Base-by-base conservation (phyloP, 2,329 filamentous ascomycete genomes). In the Chaetoscypha palmicola region DNA sequence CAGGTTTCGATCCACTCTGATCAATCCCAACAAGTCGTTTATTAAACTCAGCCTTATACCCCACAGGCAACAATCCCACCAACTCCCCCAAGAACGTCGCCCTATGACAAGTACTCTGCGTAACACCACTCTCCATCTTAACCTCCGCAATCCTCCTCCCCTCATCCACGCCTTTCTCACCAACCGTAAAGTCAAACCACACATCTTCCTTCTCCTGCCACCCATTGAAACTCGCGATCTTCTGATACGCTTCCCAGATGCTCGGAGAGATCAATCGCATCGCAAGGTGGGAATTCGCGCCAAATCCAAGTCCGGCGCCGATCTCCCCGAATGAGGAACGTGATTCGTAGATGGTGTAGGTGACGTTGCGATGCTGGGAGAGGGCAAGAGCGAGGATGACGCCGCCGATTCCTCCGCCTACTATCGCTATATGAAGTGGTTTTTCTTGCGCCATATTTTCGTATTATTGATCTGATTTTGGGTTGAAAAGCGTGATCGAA, bases 71-170 rank as follows among this genome's bases (percentile, higher is more conserved):
- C 2, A 65, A 37, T 24, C 64, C 58, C 9, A 69, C 57, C 12
- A 72, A 46, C 23, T 65, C 59, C 19, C 67, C 63, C 9, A 71
- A 52, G 41, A 68, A 70, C 31, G 65, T 56, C 5, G 65, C 66
- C 4, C 68, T 60, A 47, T 66, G 63, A 14, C 17, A 33, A 16
- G 38, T 41, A 28, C 45, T 47, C 44, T 14, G 37, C 38, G 19
- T 47, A 22, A 12, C 26, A 23, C 20, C 30, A 38, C 16, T 42
- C 10, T 22, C 23, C 37, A 37, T 44, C 4, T 19, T 38, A 22
- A 44, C 41, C 16, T 44, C 41, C 5, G 20, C 22, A 11, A 38
- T 44, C 12, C 26, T 16, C 22, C 38, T 44, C 4, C 26, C 24
- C 11, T 44, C 41, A 32, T 34, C 17, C 12, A 4, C 17, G 2